Conservation (phyloP, 2,329 filamentous ascomycete genomes). For the Diaporthe citriasiana region DNA sequence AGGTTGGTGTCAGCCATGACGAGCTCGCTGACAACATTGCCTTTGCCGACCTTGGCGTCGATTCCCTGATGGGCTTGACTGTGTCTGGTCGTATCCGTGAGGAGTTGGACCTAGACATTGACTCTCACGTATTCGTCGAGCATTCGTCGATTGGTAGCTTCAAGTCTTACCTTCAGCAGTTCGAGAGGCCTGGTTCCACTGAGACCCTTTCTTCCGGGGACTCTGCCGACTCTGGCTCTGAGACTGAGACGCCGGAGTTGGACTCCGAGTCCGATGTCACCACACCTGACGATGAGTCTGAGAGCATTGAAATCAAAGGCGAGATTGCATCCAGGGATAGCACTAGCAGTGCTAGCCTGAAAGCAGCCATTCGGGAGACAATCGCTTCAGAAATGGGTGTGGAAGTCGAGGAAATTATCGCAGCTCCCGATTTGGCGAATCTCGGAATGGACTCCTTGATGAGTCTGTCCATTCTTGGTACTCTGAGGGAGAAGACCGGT, state of each 20-base stretch:
- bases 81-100: conserved; percentile 70
- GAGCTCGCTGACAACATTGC: conserved; percentile 70
- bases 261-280: conserved; percentile 65
- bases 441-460: conserved; percentile 73
- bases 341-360: conserved; percentile 57
- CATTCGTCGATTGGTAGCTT: conserved; percentile 68
- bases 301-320: conserved; percentile 63
- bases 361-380: conserved; percentile 72
- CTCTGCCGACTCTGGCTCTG: conserved; percentile 53
- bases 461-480: conserved; percentile 68
- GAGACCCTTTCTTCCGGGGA: conserved; percentile 48
- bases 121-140: conserved; percentile 67
- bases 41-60: conserved; percentile 71
- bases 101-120: conserved; percentile 68
- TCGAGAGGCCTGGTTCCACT: conserved; percentile 51
- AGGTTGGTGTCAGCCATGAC: conserved; percentile 67
- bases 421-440: conserved; percentile 67
- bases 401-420: conserved; percentile 73
- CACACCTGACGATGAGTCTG: conserved; percentile 66
- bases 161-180: conserved; percentile 60
- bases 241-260: conserved; percentile 40
- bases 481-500: conserved; percentile 67
- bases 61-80: conserved; percentile 73
- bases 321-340: conserved; percentile 51
- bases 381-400: conserved; percentile 81